Conservation (phyloP, 1,284 basidiomycete genomes). For the Pholiota adiposa region DNA sequence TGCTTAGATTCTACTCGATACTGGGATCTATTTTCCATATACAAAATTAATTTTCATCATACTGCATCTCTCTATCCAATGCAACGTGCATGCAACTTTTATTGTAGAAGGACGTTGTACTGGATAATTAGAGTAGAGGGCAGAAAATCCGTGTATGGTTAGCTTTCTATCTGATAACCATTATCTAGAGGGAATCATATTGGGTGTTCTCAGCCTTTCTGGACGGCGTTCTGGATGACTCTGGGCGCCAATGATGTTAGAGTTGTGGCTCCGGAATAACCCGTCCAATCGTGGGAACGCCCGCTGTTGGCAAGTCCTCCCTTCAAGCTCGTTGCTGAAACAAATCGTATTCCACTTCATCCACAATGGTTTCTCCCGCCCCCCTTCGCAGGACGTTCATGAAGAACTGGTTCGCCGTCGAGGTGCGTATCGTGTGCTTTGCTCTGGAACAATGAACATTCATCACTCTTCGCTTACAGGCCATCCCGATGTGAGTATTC, state of each 20-base stretch:
- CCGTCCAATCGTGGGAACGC: conserved; percentile 33
- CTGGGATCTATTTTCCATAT: too few relatives aligned
- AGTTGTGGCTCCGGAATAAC: conserved; percentile 26
- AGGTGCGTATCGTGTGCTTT: conserved; percentile 50
- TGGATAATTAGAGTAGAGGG: too few relatives aligned
- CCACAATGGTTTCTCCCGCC: conserved; percentile 26
- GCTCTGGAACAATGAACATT: neutral
- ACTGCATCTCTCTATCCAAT: too few relatives aligned
- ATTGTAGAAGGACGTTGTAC: too few relatives aligned
- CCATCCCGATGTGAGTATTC: conserved; percentile 72
- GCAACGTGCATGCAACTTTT: too few relatives aligned
- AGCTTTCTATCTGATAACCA: too few relatives aligned
- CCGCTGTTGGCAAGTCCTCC: conserved; percentile 10
- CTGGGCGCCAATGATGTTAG: neutral
- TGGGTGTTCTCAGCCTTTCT: conserved; percentile 5
- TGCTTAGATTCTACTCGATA: too few relatives aligned
- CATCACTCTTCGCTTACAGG: conserved; percentile 43
- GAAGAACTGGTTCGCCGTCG: conserved; percentile 83
- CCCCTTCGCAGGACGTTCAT: conserved; percentile 48
- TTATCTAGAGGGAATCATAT: too few relatives aligned
- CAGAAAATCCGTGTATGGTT: too few relatives aligned
- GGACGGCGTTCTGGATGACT: conserved; percentile 13
- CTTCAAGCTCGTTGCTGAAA: conserved; percentile 14
- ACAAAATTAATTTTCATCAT: too few relatives aligned
- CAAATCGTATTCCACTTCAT: conserved; percentile 14